Conservation (phyloP, 2,329 filamentous ascomycete species). For the Stachybotrys echinatus region DNA sequence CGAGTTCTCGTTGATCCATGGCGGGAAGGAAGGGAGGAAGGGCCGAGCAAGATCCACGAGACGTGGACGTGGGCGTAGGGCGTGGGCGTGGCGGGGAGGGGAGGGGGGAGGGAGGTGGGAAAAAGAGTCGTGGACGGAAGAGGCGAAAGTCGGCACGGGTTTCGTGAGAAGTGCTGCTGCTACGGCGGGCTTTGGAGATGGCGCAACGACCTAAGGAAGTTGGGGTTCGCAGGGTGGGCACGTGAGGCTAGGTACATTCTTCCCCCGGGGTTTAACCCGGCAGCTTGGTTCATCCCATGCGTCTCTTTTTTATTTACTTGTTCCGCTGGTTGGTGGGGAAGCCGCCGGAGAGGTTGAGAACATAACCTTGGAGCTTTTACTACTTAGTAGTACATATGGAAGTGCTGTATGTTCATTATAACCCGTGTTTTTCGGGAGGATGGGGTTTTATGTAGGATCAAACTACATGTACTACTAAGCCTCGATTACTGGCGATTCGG, state of each 20-base stretch:
- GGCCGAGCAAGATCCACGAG: slow-evolving; percentile 2
- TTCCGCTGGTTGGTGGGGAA: too few species aligned
- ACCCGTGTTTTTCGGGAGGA: too few species aligned
- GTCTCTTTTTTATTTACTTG: too few species aligned
- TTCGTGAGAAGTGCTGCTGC: not conserved
- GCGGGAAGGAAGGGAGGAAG: slow-evolving; percentile 5
- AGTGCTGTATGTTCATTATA: too few species aligned
- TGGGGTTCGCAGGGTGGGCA: not conserved
- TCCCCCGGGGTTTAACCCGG: not conserved
- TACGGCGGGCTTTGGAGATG: not conserved
- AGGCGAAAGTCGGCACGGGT: not conserved
- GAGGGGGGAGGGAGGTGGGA: not conserved
- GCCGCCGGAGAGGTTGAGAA: too few species aligned
- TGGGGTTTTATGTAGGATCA: too few species aligned
- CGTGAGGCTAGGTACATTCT: not conserved
- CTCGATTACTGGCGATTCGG: too few species aligned
- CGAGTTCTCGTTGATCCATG: slow-evolving; percentile 78
- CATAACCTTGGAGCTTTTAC: too few species aligned
- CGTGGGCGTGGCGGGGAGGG: not conserved
- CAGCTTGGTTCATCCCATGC: too few species aligned
- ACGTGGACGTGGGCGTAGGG: not conserved
- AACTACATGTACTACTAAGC: too few species aligned
- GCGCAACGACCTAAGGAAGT: not conserved
- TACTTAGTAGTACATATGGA: too few species aligned
- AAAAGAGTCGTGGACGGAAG: not conserved